Evolutionary conservation across 139 green algal species (phyloP), one percentile per base, ranked within the genome.

Genomic region (Desmodesmus armatus): DNA sequence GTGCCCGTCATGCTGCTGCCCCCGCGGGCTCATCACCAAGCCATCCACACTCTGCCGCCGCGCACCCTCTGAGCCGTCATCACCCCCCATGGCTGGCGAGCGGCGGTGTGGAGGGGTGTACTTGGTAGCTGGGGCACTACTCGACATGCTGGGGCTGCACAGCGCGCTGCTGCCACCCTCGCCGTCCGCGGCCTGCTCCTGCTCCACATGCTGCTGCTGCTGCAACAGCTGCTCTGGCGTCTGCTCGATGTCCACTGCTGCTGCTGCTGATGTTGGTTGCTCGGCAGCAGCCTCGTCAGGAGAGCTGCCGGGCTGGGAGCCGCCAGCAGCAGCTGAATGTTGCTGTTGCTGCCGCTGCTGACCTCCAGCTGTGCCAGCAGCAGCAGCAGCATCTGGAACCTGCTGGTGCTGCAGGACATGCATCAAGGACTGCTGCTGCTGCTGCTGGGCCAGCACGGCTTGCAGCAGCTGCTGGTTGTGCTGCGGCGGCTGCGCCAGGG

Each of bases 21-120:
- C 11, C 25, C n/a, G 47, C 47, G 47, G 47, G 47, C 47, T 55
- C 47, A n/a, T n/a, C n/a, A n/a, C n/a, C n/a, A n/a, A n/a, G n/a
- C n/a, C n/a, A n/a, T n/a, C n/a, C n/a, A n/a, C n/a, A n/a, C n/a
- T n/a, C n/a, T n/a, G n/a, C n/a, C n/a, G n/a, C n/a, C n/a, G n/a
- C n/a, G n/a, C n/a, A n/a, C n/a, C n/a, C n/a, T n/a, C n/a, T n/a
- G n/a, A n/a, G n/a, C n/a, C n/a, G n/a, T n/a, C n/a, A n/a, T n/a
- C n/a, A n/a, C n/a, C n/a, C n/a, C n/a, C n/a, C 9, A 13, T 55
- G 47, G 9, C 13, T 11, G 63, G 41, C 0, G 63, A 21, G 63
- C 71, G 71, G 43, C 71, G 29, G 43, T 79, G 71, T 29, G 71
- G 71, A n/a, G 71, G 71, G 9, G 71, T 79, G 71, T 79, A 79